These are phyloP conservation scores for Clonostachys chloroleuca DNA, from an alignment of 2,329 filamentous ascomycete species.

Conservation along the genomic window DNA sequence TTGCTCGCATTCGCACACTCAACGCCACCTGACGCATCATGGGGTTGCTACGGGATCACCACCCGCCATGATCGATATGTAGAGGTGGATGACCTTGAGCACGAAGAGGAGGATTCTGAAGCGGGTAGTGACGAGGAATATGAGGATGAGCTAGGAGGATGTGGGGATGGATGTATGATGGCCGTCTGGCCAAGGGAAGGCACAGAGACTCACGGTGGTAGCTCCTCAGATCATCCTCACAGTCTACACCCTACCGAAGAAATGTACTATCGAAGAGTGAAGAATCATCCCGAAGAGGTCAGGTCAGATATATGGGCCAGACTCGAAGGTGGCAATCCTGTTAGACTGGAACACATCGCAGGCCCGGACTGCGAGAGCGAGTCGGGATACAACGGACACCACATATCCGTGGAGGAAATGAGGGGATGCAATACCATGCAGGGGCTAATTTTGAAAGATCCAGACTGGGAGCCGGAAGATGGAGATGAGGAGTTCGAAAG, in stretches of 20 bases:
- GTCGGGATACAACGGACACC: neutral
- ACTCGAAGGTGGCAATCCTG: neutral
- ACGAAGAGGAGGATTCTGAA: neutral
- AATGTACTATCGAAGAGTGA: neutral
- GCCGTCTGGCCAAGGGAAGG: neutral
- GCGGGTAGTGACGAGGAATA: too few relatives aligned
- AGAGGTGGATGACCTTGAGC: neutral
- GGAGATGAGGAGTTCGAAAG: neutral
- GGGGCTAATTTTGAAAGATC: neutral
- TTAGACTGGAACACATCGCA: neutral
- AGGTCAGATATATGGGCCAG: neutral
- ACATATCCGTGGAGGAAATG: neutral
- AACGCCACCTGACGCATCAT: neutral
- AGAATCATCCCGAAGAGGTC: neutral
- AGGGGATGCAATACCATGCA: neutral
- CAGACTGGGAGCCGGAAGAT: neutral
- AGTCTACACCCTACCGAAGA: neutral
- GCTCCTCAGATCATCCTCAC: neutral
- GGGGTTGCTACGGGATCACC: neutral
- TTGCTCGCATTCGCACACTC: neutral
- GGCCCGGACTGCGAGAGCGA: neutral
- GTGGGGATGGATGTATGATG: neutral
- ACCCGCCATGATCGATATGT: neutral
- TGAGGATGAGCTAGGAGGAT: too few relatives aligned
- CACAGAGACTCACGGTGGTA: neutral